Evolutionary conservation across 176 grass and related monocot genomes (phyloP).

Genomic region (Oryza rufipogon): DNA sequence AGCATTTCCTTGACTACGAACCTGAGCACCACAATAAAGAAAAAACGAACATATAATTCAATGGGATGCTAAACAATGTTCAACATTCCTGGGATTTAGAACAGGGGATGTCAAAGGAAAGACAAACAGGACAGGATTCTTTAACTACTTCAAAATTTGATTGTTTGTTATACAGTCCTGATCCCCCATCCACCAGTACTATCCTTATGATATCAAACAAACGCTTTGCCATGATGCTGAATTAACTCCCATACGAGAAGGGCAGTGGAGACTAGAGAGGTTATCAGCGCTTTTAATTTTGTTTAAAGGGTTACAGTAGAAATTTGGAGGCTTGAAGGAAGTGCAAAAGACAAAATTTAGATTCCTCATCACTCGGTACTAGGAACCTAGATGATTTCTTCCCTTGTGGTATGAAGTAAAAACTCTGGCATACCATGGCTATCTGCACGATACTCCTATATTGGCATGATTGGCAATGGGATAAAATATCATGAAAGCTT

Average conservation of each 20-base stretch:
- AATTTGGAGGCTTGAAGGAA: not conserved
- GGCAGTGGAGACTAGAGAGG: not conserved
- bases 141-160: constrained; percentile 16
- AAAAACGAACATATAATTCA: constrained; percentile 31
- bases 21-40: constrained; percentile 51
- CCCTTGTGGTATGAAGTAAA: not conserved
- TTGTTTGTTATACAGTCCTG: not conserved
- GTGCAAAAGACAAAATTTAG: not conserved
- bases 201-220: not conserved
- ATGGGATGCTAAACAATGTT: constrained; percentile 28
- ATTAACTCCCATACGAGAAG: not conserved
- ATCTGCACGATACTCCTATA: not conserved
- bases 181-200: not conserved
- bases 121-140: not conserved
- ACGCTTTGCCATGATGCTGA: not conserved
- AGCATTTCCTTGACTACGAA: constrained; percentile 97
- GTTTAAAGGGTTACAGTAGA: not conserved
- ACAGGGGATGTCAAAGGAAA: constrained; percentile 3
- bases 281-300: not conserved
- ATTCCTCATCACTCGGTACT: not conserved
- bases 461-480: not conserved
- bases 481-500: not conserved
- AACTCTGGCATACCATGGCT: not conserved
- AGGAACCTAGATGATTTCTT: not conserved
- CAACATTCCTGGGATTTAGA: constrained; percentile 2